A percentile compares a stretch with the other conserved stretches of the same genome.
Conservation (phyloP, 2,329 filamentous ascomycete genomes). For the Cladosporium sp. region DNA sequence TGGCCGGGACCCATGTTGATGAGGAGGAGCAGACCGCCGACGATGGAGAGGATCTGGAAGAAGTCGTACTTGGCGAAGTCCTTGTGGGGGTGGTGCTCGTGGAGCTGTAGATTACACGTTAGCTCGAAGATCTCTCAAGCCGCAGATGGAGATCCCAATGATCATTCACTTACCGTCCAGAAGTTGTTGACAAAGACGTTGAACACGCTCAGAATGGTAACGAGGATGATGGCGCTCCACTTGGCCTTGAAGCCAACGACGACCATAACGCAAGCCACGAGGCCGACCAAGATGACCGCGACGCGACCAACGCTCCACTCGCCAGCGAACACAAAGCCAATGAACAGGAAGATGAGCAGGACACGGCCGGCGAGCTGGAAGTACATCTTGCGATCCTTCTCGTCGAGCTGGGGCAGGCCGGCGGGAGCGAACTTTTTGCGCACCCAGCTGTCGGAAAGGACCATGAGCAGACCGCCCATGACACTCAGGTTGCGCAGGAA, state of each 20-base stretch:
- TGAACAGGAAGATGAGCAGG: constrained; percentile 93
- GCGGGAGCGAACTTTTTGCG: constrained; percentile 97
- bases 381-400: constrained; percentile 99
- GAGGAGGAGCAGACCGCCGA: constrained; percentile 90
- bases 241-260: constrained; percentile 99
- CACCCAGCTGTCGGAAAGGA: constrained; percentile 96
- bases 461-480: constrained; percentile 96
- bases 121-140: constrained; percentile 23
- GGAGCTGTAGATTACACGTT: constrained; percentile 61
- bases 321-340: constrained; percentile 94
- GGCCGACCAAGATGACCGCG: constrained; percentile 77
- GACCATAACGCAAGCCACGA: constrained; percentile 95
- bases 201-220: constrained; percentile 93
- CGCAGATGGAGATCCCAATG: neutral
- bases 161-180: constrained; percentile 77
- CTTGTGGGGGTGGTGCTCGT: constrained; percentile 98
- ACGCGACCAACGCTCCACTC: constrained; percentile 90
- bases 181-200: constrained; percentile 99
- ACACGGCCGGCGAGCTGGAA: constrained; percentile 97
- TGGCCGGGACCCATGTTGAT: constrained; percentile 99
- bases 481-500: constrained; percentile 98
- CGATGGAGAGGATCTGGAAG: constrained; percentile 99
- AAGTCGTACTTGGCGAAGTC: constrained; percentile 99
- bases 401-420: constrained; percentile 87
- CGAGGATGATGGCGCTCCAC: constrained; percentile 93